Evolutionary conservation across 2,329 filamentous ascomycete species (phyloP).

Genomic region (Pseudogymnoascus sp.): DNA sequence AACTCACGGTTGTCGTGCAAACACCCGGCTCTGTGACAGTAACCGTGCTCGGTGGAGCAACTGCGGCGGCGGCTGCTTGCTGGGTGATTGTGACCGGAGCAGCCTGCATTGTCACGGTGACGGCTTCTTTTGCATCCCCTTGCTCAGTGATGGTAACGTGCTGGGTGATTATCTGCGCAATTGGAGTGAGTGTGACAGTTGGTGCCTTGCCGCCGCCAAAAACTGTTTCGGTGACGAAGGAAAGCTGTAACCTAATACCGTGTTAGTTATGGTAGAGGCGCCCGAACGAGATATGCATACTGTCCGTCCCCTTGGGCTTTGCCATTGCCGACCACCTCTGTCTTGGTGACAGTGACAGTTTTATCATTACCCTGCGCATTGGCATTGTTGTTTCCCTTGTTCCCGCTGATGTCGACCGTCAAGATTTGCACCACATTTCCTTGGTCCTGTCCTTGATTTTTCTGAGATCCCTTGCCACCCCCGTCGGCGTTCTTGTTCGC

Average conservation of each 20-base stretch:
- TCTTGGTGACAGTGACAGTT: background rate
- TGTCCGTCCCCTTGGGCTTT: background rate
- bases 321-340: background rate
- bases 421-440: slow-evolving; percentile 6
- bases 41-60: background rate
- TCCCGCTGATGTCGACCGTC: background rate
- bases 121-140: slow-evolving; percentile 7
- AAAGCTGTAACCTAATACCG: slow-evolving; percentile 23
- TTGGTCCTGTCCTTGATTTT: background rate
- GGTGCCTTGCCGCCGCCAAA: slow-evolving; percentile 26
- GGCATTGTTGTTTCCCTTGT: background rate
- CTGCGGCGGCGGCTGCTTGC: background rate
- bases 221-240: slow-evolving; percentile 33
- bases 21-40: background rate
- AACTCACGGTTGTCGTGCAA: background rate
- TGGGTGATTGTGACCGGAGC: slow-evolving; percentile 8
- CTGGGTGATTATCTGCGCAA: slow-evolving; percentile 22
- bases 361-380: background rate
- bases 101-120: slow-evolving; percentile 10
- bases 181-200: slow-evolving; percentile 34
- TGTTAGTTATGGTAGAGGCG: background rate
- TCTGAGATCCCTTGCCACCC: background rate
- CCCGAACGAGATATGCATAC: background rate
- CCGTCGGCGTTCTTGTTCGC: background rate
- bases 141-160: slow-evolving; percentile 18